Base-by-base conservation (phyloP, 495 filamentous ascomycete species). In the Penicillium cinerascens region DNA sequence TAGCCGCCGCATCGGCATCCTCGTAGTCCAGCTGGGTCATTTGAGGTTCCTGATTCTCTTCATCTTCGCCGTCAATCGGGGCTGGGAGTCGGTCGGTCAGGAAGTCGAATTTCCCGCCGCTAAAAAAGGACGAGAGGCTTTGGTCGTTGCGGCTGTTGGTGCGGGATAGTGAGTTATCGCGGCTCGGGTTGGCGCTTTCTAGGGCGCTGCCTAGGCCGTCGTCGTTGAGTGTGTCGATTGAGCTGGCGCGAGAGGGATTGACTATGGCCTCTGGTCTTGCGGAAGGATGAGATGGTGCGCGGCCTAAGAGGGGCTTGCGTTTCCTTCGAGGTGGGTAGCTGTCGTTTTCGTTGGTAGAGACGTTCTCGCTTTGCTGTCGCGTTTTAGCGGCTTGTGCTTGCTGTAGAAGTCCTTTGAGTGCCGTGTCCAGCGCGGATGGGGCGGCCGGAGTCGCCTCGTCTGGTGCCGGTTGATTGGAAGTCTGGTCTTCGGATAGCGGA, bases 11-110 rank as follows among this genome's bases (percentile, higher is more conserved):
- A 27, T 79, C 77, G 6, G 74, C 66, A 51, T 81, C 77, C 52
- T 81, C 76, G 47, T 80, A 81, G 44, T 74, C 72, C n/a, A 81
- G 52, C 58, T 81, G 78, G 36, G 78, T 81, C 76, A 80, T 74
- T 11, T 65, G 67, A 36, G 69, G 74, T 13, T 62, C 57, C 37
- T 72, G 60, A 15, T 69, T 64, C 44, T 73, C 67, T 18, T 67
- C 69, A 15, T 71, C 58, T 42, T 74, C 64, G 2, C 66, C 57
- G 9, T 69, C 68, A 18, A 43, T 42, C 26, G 54, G 60, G 18
- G 22, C 22, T 2, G 49, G 44, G 5, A 59, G 48, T 18, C 57
- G 59, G 21, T 60, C 59, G 23, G 60, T 59, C 16, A 61, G 49
- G 42, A 69, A 69, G 13, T 72, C 68, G 15, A 72, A 66, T 29